Percentiles rank a stretch among this genome's conserved stretches.
Conservation (phyloP, 805 yeast species). For the Barnettozyma sp. region DNA sequence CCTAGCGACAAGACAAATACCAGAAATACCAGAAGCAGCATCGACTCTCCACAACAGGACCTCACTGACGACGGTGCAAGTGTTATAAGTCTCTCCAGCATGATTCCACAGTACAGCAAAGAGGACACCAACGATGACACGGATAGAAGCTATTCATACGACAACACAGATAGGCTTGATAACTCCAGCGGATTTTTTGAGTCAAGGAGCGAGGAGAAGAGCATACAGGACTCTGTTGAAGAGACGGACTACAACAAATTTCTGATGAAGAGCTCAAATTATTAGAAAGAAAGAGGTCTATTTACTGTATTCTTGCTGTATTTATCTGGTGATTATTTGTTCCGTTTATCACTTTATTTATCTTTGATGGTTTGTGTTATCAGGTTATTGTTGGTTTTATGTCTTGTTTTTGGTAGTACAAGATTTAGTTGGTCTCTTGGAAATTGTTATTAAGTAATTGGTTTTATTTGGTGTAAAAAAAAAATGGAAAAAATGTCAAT, state of each 20-base stretch:
- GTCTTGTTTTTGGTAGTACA: too few relatives aligned
- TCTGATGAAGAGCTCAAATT: constrained; percentile 12
- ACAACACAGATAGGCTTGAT: constrained; percentile 8
- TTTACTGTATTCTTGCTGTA: too few relatives aligned
- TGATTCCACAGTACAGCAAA: constrained; percentile 24
- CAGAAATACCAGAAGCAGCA: not conserved
- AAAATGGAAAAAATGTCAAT: too few relatives aligned
- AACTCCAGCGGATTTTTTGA: constrained; percentile 12
- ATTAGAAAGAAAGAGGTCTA: too few relatives aligned
- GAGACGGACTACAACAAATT: constrained; percentile 20
- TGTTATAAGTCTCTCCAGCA: constrained; percentile 21
- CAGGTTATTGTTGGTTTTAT: too few relatives aligned
- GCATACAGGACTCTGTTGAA: constrained; percentile 10
- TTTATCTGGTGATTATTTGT: too few relatives aligned
- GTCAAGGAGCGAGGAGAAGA: constrained; percentile 15
- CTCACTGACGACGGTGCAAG: constrained; percentile 19
- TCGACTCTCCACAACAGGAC: too few relatives aligned
- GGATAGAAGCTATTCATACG: constrained; percentile 1
- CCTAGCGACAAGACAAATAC: constrained; percentile 1
- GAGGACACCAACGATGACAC: constrained; percentile 3
- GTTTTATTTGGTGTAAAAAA: too few relatives aligned
- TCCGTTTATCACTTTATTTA: too few relatives aligned
- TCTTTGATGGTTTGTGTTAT: too few relatives aligned
- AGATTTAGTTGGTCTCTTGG: too few relatives aligned
- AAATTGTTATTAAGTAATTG: too few relatives aligned